Evolutionary conservation across 192 early-diverging fungal genomes (phyloP).

Genomic region (Backusella morwellensis): DNA sequence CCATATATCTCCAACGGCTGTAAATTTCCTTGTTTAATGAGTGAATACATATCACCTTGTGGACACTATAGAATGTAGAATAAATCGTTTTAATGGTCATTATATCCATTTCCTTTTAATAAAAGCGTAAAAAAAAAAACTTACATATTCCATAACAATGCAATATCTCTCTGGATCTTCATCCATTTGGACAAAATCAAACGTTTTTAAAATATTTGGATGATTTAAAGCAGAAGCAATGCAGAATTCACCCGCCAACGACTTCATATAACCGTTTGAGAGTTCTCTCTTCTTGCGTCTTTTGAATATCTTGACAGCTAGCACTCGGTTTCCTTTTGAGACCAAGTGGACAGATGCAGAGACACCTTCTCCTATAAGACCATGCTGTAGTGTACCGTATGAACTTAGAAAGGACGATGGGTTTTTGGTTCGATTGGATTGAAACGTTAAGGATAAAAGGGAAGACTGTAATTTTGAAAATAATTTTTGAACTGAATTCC

Average conservation of each 20-base stretch:
- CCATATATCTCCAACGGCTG: constrained; percentile 77
- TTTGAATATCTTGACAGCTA: constrained; percentile 31
- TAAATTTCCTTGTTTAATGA: constrained; percentile 77
- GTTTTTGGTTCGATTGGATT: background rate
- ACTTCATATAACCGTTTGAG: constrained; percentile 90
- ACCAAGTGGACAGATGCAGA: constrained; percentile 2
- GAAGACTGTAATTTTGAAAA: background rate
- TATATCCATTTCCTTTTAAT: background rate
- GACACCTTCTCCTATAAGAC: constrained; percentile 4
- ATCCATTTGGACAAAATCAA: constrained; percentile 93
- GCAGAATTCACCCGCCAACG: constrained; percentile 93
- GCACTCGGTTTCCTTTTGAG: background rate
- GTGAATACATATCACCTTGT: constrained; percentile 89
- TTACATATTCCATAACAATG: constrained; percentile 68
- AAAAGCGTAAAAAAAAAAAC: constrained; percentile 4
- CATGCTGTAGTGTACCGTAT: background rate
- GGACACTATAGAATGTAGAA: constrained; percentile 63
- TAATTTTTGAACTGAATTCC: background rate
- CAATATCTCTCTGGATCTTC: constrained; percentile 66
- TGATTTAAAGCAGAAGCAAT: constrained; percentile 90
- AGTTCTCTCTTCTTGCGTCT: constrained; percentile 74
- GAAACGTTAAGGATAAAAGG: background rate
- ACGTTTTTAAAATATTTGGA: constrained; percentile 87
- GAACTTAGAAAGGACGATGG: background rate
- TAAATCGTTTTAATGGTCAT: background rate